Evolutionary conservation across 345 rosid genomes (phyloP).

Genomic region (Salix viminalis): DNA sequence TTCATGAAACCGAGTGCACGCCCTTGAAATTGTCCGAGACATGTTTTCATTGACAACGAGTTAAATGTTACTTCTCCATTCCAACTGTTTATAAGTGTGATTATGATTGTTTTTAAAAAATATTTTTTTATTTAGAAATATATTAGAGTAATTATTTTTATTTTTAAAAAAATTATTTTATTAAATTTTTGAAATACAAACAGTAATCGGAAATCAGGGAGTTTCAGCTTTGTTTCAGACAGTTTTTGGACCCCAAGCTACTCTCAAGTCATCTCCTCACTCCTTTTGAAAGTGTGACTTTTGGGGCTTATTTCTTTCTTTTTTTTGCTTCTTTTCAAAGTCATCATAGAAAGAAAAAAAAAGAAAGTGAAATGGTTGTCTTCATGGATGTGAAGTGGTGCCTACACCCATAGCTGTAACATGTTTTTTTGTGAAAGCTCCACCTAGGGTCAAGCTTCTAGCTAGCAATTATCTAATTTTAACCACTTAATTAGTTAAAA

Average conservation of each 20-base stretch:
- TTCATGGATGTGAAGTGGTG: conserved; percentile 1
- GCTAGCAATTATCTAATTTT: not conserved
- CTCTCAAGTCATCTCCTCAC: conserved; percentile 6
- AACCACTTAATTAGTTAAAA: not conserved
- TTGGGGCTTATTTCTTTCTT: conserved; percentile 13
- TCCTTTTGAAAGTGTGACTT: conserved; percentile 24
- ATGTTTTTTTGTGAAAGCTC: not conserved
- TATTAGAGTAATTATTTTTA: no score
- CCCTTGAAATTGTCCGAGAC: conserved; percentile 19
- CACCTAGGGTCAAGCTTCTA: not conserved
- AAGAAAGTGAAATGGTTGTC: not conserved
- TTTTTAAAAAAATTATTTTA: no score
- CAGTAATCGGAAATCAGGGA: conserved; percentile 9
- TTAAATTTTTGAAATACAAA: no score
- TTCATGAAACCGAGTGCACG: not conserved
- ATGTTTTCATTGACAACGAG: conserved; percentile 21
- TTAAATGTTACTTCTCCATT: conserved; percentile 25
- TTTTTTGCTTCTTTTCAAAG: conserved; percentile 20
- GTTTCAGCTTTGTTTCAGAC: conserved; percentile 24
- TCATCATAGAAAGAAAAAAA: not conserved
- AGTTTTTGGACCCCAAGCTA: conserved; percentile 18
- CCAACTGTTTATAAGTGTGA: not conserved
- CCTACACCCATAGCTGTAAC: not conserved
- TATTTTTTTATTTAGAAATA: no score
- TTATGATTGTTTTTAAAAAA: no score